phyloP scores from a whole-genome alignment of 495 filamentous ascomycete species.

The Penicillium macrosclerotiorum region DNA sequence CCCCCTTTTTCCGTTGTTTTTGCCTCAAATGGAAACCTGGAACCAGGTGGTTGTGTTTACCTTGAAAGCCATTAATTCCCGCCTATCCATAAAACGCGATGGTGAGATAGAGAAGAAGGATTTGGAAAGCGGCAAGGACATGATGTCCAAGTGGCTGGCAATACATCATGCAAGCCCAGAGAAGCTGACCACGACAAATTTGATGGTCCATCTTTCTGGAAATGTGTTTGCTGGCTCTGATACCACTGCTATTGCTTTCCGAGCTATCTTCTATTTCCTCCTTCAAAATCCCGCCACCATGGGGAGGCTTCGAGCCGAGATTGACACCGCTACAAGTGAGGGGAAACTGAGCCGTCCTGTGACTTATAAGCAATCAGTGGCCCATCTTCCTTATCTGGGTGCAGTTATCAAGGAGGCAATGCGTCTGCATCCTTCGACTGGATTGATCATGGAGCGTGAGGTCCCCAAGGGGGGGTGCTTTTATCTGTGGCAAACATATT shows the following conservation, averaged over 20 bases:
- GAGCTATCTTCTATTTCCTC: conserved; percentile 60
- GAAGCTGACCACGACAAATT: conserved; percentile 23
- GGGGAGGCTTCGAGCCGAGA: conserved; percentile 45
- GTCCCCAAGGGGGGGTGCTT: conserved; percentile 55
- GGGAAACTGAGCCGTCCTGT: conserved; percentile 24
- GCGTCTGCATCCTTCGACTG: conserved; percentile 59
- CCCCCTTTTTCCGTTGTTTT: conserved; percentile 32
- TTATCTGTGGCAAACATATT: conserved; percentile 48
- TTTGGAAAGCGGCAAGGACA: conserved; percentile 21
- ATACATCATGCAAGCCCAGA: conserved; percentile 24
- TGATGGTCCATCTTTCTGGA: conserved; percentile 28
- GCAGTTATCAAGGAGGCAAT: conserved; percentile 60
- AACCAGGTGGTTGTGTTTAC: conserved; percentile 31
- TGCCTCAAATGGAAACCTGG: conserved; percentile 34
- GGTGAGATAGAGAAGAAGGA: conserved; percentile 22
- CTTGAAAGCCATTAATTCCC: conserved; percentile 21
- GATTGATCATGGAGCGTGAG: conserved; percentile 61
- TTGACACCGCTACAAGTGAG: conserved; percentile 46
- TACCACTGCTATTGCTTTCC: conserved; percentile 59
- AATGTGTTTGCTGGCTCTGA: conserved; percentile 49
- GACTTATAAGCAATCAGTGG: conserved; percentile 41
- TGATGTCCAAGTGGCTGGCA: conserved; percentile 30
- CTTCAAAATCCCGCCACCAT: conserved; percentile 50
- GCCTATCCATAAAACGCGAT: conserved; percentile 30
- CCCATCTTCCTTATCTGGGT: conserved; percentile 47